Evolutionary conservation across 331 rosid species (phyloP).

Genomic region (Cydonia oblonga): DNA sequence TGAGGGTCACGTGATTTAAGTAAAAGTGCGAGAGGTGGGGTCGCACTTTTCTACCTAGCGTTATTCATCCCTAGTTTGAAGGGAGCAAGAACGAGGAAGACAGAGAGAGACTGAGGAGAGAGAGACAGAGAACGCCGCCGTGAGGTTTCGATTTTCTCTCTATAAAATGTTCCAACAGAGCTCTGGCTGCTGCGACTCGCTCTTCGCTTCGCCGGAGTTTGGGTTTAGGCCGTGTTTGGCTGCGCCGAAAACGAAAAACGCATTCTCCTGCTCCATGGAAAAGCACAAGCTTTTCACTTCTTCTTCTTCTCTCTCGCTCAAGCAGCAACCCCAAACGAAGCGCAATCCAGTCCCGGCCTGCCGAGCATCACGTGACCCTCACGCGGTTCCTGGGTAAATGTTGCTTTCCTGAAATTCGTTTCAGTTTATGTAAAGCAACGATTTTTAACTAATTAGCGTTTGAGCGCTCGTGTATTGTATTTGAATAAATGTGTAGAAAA

Average conservation of each 20-base stretch:
- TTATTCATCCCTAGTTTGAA: background rate
- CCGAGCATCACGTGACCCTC: conserved; percentile 8
- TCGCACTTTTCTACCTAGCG: too few relatives aligned
- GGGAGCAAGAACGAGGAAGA: too few relatives aligned
- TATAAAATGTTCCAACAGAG: conserved; percentile 6
- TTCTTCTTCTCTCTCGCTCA: background rate
- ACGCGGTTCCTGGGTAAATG: background rate
- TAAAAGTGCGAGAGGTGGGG: too few relatives aligned
- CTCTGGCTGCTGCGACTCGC: conserved; percentile 4
- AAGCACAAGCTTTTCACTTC: background rate
- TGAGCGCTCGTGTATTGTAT: too few relatives aligned
- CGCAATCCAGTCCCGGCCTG: conserved; percentile 10
- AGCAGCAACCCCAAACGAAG: background rate
- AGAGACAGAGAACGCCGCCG: background rate
- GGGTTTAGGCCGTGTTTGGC: background rate
- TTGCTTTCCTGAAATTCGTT: background rate
- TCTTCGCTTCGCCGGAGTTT: background rate
- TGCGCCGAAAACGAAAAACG: background rate
- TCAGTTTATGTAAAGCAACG: background rate
- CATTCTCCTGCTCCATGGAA: conserved; percentile 1
- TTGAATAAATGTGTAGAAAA: too few relatives aligned
- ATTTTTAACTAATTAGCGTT: background rate
- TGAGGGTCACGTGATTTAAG: too few relatives aligned
- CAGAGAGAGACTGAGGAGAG: too few relatives aligned
- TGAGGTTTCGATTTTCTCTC: background rate